Evolutionary conservation across 2,329 filamentous ascomycete species (phyloP), one percentile per base, ranked within the genome.

Genomic region (Furcasterigmium furcatum): DNA sequence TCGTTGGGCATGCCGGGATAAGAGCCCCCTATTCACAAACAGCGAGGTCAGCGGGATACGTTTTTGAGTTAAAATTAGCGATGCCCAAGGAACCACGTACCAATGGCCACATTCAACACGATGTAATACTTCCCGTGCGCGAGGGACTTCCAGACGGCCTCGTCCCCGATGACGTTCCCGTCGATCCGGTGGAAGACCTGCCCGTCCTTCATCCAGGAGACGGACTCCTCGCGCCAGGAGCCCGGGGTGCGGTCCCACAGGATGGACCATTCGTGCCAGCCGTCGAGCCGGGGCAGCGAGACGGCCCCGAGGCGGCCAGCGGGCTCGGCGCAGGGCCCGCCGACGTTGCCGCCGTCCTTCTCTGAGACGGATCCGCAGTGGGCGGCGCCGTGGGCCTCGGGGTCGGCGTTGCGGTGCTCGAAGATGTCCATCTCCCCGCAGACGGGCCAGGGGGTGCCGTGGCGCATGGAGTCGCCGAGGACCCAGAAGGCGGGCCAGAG

Each of bases 401-500:
- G 59, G 34, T 64, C 44, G 9, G 77, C 78, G 59, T 80, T 77
- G 54, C 79, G 61, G 46, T 70, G 72, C 66, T 82, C 78, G 57
- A 82, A 66, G 53, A 81, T 73, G 57, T 82, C 79, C 41, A 82
- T 64, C 66, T 82, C 79, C 49, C 78, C 79, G 47, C 73, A 75
- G 9, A 48, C 44, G 1, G 79, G 79, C 79, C 79, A 82, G 13
- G 54, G 29, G 1, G 65, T 70, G 9, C 74, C 75, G 38, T 70
- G 63, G 21, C 73, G 71, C 45, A 74, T 63, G 10, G 68, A 58
- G 41, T 79, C 67, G 34, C 78, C 77, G 14, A 81, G 65, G 49
- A 79, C 64, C 77, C 77, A 82, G 54, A 80, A 80, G 1, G 78
- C 78, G 1, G 78, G 77, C 78, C 77, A 82, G 41, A 81, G 65